Percentiles rank a stretch among this genome's conserved stretches.
Evolutionary conservation across 306 rosid genomes (phyloP).

Genomic region (Delonix regia): DNA sequence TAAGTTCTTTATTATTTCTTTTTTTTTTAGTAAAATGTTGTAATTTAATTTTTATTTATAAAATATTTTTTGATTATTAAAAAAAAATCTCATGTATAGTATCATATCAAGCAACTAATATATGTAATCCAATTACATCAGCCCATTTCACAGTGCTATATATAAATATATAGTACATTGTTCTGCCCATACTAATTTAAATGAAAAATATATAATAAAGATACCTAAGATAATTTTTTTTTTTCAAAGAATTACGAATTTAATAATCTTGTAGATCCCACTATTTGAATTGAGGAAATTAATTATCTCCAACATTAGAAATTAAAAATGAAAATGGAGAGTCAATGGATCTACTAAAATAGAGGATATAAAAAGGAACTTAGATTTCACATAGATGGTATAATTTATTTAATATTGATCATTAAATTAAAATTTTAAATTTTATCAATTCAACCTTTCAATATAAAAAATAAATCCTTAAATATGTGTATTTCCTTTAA

Average conservation of each 20-base stretch:
- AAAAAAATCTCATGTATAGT: too few relatives aligned
- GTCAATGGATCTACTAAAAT: background rate
- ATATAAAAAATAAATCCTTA: too few relatives aligned
- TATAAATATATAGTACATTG: too few relatives aligned
- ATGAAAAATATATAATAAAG: too few relatives aligned
- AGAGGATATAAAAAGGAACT: background rate
- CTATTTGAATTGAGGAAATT: background rate
- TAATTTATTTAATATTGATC: too few relatives aligned
- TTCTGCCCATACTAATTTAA: too few relatives aligned
- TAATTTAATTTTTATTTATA: background rate
- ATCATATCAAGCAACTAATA: too few relatives aligned
- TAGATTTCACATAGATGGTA: too few relatives aligned
- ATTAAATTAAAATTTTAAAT: too few relatives aligned
- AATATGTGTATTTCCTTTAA: too few relatives aligned
- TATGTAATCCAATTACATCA: background rate
- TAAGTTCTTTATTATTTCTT: background rate
- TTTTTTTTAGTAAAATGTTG: background rate
- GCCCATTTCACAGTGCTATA: background rate
- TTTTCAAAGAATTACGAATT: background rate
- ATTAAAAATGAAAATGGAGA: background rate
- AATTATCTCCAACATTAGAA: background rate
- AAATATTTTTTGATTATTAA: background rate
- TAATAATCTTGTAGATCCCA: background rate
- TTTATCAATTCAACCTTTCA: too few relatives aligned
- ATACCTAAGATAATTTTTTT: too few relatives aligned